Conservation (phyloP, 2,329 filamentous ascomycete genomes). For the Hymenoscyphus fructigenus region DNA sequence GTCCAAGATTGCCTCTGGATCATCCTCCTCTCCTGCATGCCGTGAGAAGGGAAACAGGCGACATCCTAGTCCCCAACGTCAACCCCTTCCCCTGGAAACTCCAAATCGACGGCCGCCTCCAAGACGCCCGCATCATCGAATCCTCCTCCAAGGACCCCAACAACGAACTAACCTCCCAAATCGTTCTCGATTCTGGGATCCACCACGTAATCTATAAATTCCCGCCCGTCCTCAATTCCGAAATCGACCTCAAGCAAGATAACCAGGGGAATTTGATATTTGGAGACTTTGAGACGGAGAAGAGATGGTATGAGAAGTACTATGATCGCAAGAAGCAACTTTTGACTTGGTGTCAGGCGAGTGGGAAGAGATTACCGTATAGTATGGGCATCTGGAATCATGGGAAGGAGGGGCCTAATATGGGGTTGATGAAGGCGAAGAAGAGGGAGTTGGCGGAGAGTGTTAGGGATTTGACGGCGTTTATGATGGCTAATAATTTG, state of each 20-base stretch:
- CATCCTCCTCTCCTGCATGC: conserved; percentile 14
- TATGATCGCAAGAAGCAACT: not conserved
- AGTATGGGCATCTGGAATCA: not conserved
- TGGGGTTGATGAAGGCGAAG: conserved; percentile 12
- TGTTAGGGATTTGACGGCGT: not conserved
- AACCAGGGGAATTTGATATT: not conserved
- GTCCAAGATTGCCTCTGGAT: conserved; percentile 6
- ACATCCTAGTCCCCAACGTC: not conserved
- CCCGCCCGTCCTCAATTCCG: not conserved
- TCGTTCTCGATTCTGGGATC: not conserved
- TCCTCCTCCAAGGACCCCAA: not conserved
- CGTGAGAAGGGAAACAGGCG: conserved; percentile 3
- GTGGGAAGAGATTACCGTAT: not conserved
- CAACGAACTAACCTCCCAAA: not conserved
- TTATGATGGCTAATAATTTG: not conserved
- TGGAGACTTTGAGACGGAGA: not conserved
- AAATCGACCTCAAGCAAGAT: not conserved
- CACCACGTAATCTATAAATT: not conserved
- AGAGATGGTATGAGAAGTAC: not conserved
- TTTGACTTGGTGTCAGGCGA: not conserved
- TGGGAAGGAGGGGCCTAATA: not conserved
- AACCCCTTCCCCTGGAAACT: conserved; percentile 15
- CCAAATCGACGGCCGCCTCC: not conserved
- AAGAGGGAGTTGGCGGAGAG: conserved; percentile 2
- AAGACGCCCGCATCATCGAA: not conserved